Percentiles rank a stretch among this genome's conserved stretches.
Evolutionary conservation across 768 basidiomycete species (phyloP).

Genomic region (Ramaria sp.): DNA sequence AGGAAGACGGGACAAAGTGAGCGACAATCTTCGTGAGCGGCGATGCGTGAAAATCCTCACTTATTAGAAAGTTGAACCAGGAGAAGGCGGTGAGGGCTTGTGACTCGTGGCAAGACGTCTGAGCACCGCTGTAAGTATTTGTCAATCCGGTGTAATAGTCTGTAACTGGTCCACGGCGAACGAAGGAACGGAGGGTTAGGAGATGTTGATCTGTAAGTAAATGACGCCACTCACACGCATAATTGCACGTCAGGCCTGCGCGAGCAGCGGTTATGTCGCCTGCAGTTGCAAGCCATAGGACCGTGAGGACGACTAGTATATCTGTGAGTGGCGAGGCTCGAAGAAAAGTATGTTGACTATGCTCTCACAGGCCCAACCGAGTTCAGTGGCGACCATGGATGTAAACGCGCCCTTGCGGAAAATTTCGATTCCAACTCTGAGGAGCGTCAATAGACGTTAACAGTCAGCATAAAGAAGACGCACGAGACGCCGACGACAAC

Average conservation of each 20-base stretch:
- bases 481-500: constrained; percentile 14
- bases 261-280: constrained; percentile 16
- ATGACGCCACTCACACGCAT: constrained; percentile 11
- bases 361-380: constrained; percentile 26
- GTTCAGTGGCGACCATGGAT: constrained; percentile 28
- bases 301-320: constrained; percentile 21
- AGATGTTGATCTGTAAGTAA: no score
- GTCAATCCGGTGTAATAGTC: no score
- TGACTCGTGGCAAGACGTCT: no score
- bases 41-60: no score
- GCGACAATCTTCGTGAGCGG: no score
- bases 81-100: not conserved
- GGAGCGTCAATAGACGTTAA: not conserved
- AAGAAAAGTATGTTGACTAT: not conserved
- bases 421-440: constrained; percentile 25
- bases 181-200: no score
- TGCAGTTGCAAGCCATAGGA: constrained; percentile 30
- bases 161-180: no score
- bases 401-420: constrained; percentile 26
- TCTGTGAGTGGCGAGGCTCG: not conserved
- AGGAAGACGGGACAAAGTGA: no score
- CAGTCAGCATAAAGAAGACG: constrained; percentile 13
- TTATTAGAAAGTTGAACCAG: constrained; percentile 2
- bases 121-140: no score
- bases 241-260: constrained; percentile 3